Evolutionary conservation across 2,329 filamentous ascomycete species (phyloP), one percentile per base, ranked within the genome.

Genomic region (Thermoascus crustaceus): DNA sequence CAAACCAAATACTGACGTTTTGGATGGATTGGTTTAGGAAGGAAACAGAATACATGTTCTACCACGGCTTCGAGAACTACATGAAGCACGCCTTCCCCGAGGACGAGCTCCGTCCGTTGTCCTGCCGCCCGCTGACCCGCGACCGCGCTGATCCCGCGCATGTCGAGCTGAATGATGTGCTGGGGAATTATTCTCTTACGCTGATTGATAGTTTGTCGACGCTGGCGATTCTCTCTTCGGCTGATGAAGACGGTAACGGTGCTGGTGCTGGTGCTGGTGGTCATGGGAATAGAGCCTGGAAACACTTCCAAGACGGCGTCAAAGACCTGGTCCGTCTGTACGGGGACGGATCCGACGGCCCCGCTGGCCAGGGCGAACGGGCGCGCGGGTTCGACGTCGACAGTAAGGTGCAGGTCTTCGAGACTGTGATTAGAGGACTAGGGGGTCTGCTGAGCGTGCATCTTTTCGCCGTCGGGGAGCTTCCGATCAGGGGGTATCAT

Each of bases 401-500:
- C 61, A 94, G 88, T 66, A 98, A 96, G 63, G 91, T 98, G 2
- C 89, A 98, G 64, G 86, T 98, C 24, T 98, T 98, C 54, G 91
- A 98, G 67, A 96, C 89, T 1, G 89, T 94, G 22, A 98, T 98
- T 48, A 76, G 91, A 39, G 91, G 89, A 10, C 76, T 65, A 36
- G 61, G 91, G 9, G 91, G 91, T 0, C 68, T 98, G 38, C 65
- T 98, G 45, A 95, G 88, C 53, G 87, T 89, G 2, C 91, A 98
- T 64, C 67, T 95, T 26, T 98, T 98, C 58, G 89, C 91, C 8
- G 72, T 87, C 14, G 91, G 88, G 21, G 87, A 94, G 38, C 64
- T 98, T 37, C 91, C 91, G 1, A 94, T 96, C 37, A 68, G 71
- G 9, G 82, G 83, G 23, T 95, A 95, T 55, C 53, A 74, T 2